Evolutionary conservation across 768 basidiomycete species (phyloP).

Genomic region (Hortiboletus flavorubellus): DNA sequence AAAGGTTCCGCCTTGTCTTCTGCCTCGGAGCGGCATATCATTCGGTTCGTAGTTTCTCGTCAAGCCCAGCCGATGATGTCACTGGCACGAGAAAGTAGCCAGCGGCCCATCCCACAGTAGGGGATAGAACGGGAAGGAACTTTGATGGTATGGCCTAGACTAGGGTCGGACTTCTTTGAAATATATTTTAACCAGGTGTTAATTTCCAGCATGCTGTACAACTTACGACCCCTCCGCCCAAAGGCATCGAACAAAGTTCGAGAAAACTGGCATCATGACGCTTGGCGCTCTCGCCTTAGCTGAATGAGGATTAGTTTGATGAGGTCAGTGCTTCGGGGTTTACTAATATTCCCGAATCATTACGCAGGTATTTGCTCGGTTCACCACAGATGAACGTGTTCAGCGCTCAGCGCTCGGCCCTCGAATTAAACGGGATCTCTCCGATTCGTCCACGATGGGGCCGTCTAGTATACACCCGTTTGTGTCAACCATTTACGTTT

Average conservation of each 20-base stretch:
- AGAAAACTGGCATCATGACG: constrained; percentile 5
- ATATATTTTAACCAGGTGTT: too few relatives aligned
- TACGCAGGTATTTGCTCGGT: constrained; percentile 9
- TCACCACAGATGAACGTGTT: not conserved
- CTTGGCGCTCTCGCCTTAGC: not conserved
- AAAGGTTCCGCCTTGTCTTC: not conserved
- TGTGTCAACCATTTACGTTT: constrained; percentile 6
- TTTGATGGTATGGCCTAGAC: too few relatives aligned
- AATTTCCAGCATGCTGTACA: not conserved
- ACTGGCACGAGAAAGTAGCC: not conserved
- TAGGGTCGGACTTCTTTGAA: constrained; percentile 19
- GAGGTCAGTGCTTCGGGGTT: constrained; percentile 8
- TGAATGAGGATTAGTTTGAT: not conserved
- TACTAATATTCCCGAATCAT: constrained; percentile 4
- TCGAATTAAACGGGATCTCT: constrained; percentile 2
- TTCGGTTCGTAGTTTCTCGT: not conserved
- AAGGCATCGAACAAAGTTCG: constrained; percentile 16
- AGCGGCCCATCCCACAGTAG: too few relatives aligned
- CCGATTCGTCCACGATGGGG: constrained; percentile 2
- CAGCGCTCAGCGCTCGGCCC: not conserved
- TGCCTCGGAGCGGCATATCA: not conserved
- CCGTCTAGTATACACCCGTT: not conserved
- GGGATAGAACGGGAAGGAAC: too few relatives aligned
- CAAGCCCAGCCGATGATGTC: not conserved
- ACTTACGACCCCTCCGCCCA: not conserved